These are phyloP conservation scores for Moniliophthora roreri DNA, from an alignment of 1,284 basidiomycete genomes.

Conservation along the genomic window DNA sequence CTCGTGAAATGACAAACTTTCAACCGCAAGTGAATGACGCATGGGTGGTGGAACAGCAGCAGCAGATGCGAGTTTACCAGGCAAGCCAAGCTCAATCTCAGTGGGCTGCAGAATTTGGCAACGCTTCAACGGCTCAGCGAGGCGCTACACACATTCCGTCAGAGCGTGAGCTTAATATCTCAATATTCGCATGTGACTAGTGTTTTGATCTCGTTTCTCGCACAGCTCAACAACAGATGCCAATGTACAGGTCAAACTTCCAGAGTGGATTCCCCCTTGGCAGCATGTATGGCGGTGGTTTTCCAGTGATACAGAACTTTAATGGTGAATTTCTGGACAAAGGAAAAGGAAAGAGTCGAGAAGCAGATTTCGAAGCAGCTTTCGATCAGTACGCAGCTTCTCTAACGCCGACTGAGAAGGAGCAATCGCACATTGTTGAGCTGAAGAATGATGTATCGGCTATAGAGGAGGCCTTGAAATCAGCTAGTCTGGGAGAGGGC, in stretches of 20 bases:
- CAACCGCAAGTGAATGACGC: constrained; percentile 39
- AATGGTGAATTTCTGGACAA: constrained; percentile 29
- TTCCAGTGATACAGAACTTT: constrained; percentile 9
- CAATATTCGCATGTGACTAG: neutral
- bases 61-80: constrained; percentile 33
- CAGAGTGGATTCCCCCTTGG: constrained; percentile 9
- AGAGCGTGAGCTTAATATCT: constrained; percentile 11
- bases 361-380: constrained; percentile 78
- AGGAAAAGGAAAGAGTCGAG: constrained; percentile 73
- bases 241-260: constrained; percentile 11
- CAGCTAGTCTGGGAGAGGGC: constrained; percentile 30
- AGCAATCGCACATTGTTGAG: constrained; percentile 55
- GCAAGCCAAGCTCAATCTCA: constrained; percentile 28
- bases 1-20: constrained; percentile 30
- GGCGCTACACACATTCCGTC: constrained; percentile 6
- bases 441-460: constrained; percentile 41
- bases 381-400: constrained; percentile 63
- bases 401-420: constrained; percentile 38
- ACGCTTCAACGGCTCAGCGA: constrained; percentile 15
- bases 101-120: constrained; percentile 55
- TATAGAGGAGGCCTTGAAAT: constrained; percentile 41
- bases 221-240: constrained; percentile 10
- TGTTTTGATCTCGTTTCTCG: neutral
- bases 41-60: constrained; percentile 56
- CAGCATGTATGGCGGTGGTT: neutral